phyloP scores from a whole-genome alignment of 2,329 filamentous ascomycete species.

The Ceratocystis harringtonii region DNA sequence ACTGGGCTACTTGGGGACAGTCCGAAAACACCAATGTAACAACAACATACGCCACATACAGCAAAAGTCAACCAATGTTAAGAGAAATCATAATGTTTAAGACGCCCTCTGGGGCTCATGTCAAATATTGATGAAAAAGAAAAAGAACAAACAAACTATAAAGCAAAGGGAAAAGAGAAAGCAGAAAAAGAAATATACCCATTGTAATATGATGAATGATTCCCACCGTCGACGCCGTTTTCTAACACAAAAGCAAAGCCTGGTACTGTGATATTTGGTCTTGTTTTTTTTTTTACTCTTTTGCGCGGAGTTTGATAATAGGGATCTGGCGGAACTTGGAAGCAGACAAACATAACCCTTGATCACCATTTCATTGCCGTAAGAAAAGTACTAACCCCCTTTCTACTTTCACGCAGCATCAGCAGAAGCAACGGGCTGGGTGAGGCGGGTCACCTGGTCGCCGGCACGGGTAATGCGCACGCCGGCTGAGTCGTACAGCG shows the following conservation, averaged over 20 bases:
- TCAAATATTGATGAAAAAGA: not conserved
- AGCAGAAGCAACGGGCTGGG: conserved; percentile 64
- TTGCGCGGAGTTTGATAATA: not conserved
- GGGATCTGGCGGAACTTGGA: not conserved
- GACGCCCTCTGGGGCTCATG: not conserved
- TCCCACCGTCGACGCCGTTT: conserved; percentile 9
- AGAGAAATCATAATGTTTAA: not conserved
- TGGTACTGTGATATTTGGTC: not conserved
- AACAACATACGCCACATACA: not conserved
- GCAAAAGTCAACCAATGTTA: not conserved
- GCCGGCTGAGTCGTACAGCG: conserved; percentile 66
- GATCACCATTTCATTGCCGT: not conserved
- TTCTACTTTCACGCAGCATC: conserved; percentile 51
- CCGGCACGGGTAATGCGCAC: conserved; percentile 76
- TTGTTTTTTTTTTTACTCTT: not conserved
- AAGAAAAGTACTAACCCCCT: not conserved
- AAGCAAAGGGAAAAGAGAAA: conserved; percentile 6
- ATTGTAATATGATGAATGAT: conserved; percentile 1
- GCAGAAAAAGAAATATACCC: not conserved
- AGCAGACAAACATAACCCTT: not conserved
- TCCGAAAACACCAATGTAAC: not conserved
- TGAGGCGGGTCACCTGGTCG: conserved; percentile 68
- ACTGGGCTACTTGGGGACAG: not conserved
- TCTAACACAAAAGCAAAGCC: conserved; percentile 7
- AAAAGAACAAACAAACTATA: not conserved